Percentiles rank a stretch among this genome's conserved stretches.
These are phyloP conservation scores for Cinchona pubescens DNA, from an alignment of 257 asterid species.

Conservation along the genomic window DNA sequence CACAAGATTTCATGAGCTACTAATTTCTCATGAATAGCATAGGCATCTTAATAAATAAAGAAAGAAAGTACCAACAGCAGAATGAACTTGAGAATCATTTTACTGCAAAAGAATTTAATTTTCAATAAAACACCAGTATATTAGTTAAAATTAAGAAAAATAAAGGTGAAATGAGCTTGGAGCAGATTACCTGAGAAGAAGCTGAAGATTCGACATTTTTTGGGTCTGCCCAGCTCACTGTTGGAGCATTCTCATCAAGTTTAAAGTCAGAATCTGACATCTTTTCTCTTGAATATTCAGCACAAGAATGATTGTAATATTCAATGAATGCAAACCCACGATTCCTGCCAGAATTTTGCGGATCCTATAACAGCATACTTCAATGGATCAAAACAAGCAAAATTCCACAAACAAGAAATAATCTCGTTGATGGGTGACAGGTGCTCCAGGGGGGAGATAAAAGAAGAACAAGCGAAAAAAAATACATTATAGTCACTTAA, in stretches of 20 bases:
- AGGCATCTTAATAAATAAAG: neutral
- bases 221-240: conserved; percentile 99
- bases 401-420: neutral
- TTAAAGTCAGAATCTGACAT: conserved; percentile 81
- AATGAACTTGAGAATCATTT: neutral
- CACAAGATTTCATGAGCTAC: neutral
- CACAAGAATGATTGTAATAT: conserved; percentile 96
- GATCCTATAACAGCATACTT: conserved; percentile 47
- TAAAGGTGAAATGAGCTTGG: too few relatives aligned
- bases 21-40: neutral
- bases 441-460: neutral
- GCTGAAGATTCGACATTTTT: conserved; percentile 77
- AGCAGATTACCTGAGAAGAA: conserved; percentile 57
- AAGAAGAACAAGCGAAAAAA: neutral
- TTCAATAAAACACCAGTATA: neutral
- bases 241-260: conserved; percentile 87
- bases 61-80: neutral
- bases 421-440: neutral
- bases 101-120: neutral
- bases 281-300: conserved; percentile 84
- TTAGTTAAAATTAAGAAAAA: neutral
- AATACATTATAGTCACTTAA: neutral
- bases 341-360: conserved; percentile 71
- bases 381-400: conserved; percentile 8
- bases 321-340: conserved; percentile 92